Percentiles rank a stretch among this genome's conserved stretches.
phyloP scores from a whole-genome alignment of 768 basidiomycete genomes.

The Termitomyces titanicus region DNA sequence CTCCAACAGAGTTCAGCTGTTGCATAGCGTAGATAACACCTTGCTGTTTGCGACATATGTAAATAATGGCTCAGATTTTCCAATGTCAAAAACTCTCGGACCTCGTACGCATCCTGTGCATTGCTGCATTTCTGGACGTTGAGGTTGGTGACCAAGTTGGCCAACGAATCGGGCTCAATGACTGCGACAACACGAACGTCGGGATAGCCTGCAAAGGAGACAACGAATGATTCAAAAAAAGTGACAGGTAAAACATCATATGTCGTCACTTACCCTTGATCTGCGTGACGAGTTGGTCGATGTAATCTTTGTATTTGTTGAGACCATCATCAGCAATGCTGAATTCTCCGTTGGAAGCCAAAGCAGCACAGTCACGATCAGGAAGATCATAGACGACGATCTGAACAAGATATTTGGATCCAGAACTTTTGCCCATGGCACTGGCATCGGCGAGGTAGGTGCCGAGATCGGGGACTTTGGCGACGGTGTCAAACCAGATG shows the following conservation, averaged over 20 bases:
- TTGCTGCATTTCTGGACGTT: slow-evolving; percentile 52
- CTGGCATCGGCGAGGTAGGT: slow-evolving; percentile 54
- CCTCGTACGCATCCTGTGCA: slow-evolving; percentile 51
- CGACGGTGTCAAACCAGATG: slow-evolving; percentile 56
- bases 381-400: slow-evolving; percentile 60
- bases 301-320: slow-evolving; percentile 55
- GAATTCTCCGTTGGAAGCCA: slow-evolving; percentile 66
- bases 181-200: slow-evolving; percentile 62
- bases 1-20: slow-evolving; percentile 50
- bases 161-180: slow-evolving; percentile 65
- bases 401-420: slow-evolving; percentile 46
- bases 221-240: slow-evolving; percentile 1
- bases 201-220: slow-evolving; percentile 39
- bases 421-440: slow-evolving; percentile 39
- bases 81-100: slow-evolving; percentile 12
- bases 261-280: slow-evolving; percentile 38
- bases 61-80: neutral
- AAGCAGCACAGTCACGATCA: slow-evolving; percentile 64
- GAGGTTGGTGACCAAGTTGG: slow-evolving; percentile 68
- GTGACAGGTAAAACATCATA: neutral
- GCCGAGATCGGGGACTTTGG: slow-evolving; percentile 52
- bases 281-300: slow-evolving; percentile 58
- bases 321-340: slow-evolving; percentile 52
- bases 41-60: slow-evolving; percentile 20
- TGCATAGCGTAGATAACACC: slow-evolving; percentile 55